phyloP scores from a whole-genome alignment of 805 yeast genomes.

The Barnettozyma wickerhamii region DNA sequence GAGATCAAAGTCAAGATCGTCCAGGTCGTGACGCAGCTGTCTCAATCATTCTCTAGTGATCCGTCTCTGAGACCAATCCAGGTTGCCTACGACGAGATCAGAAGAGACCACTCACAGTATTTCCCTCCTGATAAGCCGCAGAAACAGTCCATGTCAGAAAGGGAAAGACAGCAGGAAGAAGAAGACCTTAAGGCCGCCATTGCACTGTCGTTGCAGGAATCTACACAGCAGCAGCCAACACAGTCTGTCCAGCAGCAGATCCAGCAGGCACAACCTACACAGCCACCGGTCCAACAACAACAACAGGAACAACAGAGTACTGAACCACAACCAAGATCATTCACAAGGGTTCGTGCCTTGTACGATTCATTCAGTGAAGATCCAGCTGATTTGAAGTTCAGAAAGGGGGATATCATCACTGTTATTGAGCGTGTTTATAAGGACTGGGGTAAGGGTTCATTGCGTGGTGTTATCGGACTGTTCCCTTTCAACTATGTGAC shows the following conservation, averaged over 20 bases:
- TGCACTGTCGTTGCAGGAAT: slow-evolving; percentile 52
- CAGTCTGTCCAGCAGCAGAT: slow-evolving; percentile 12
- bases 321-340: slow-evolving; percentile 16
- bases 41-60: slow-evolving; percentile 62
- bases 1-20: slow-evolving; percentile 62
- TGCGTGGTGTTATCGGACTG: slow-evolving; percentile 77
- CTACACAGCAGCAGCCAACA: slow-evolving; percentile 18
- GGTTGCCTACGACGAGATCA: slow-evolving; percentile 52
- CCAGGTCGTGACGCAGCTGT: slow-evolving; percentile 64
- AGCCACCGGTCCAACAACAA: slow-evolving; percentile 7
- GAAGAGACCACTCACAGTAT: slow-evolving; percentile 35
- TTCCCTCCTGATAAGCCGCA: slow-evolving; percentile 54
- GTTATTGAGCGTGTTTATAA: slow-evolving; percentile 84
- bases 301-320: slow-evolving; percentile 19
- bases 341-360: slow-evolving; percentile 74
- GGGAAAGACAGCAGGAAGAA: slow-evolving; percentile 60
- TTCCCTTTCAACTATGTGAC: slow-evolving; percentile 92
- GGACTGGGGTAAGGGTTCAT: slow-evolving; percentile 95
- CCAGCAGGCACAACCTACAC: slow-evolving; percentile 7
- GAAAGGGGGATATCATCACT: slow-evolving; percentile 81
- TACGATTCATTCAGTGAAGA: slow-evolving; percentile 78
- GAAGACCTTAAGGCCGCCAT: slow-evolving; percentile 75
- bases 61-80: slow-evolving; percentile 71
- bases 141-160: slow-evolving; percentile 42
- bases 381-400: slow-evolving; percentile 82